A percentile compares a stretch with the other conserved stretches of the same genome.
These are phyloP conservation scores for Fusarium euwallaceae DNA, from an alignment of 2,329 filamentous ascomycete species.

Conservation along the genomic window DNA sequence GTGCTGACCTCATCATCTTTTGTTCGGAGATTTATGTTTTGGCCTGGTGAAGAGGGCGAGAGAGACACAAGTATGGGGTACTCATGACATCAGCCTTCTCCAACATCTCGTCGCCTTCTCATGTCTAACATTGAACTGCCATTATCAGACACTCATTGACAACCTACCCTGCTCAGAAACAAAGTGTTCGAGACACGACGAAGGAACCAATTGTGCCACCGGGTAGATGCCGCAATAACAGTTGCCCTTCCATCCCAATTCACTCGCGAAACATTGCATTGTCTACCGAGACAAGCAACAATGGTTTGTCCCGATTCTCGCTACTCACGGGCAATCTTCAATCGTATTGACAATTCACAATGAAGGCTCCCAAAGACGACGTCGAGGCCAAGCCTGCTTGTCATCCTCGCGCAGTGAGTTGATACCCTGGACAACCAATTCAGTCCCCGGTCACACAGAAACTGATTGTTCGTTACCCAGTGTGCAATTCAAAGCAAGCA, in stretches of 20 bases:
- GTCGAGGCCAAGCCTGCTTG: slow-evolving; percentile 83
- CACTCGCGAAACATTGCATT: not conserved
- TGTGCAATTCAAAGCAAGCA: slow-evolving; percentile 88
- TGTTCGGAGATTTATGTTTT: not conserved
- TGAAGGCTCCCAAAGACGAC: slow-evolving; percentile 71
- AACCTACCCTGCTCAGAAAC: not conserved
- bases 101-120: not conserved
- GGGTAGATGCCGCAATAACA: not conserved
- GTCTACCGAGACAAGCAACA: not conserved
- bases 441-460: not conserved
- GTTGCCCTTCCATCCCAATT: not conserved
- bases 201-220: not conserved
- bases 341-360: slow-evolving; percentile 14
- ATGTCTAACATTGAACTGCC: not conserved
- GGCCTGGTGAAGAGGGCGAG: not conserved
- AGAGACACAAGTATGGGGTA: not conserved
- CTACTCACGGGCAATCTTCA: not conserved
- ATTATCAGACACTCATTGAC: not conserved
- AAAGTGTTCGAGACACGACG: not conserved
- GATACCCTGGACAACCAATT: not conserved
- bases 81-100: slow-evolving; percentile 32
- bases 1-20: slow-evolving; percentile 15
- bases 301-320: slow-evolving; percentile 20
- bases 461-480: slow-evolving; percentile 56
- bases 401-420: slow-evolving; percentile 82